Conservation (phyloP, 139 green algal species). For the Chlorella sorokiniana region DNA sequence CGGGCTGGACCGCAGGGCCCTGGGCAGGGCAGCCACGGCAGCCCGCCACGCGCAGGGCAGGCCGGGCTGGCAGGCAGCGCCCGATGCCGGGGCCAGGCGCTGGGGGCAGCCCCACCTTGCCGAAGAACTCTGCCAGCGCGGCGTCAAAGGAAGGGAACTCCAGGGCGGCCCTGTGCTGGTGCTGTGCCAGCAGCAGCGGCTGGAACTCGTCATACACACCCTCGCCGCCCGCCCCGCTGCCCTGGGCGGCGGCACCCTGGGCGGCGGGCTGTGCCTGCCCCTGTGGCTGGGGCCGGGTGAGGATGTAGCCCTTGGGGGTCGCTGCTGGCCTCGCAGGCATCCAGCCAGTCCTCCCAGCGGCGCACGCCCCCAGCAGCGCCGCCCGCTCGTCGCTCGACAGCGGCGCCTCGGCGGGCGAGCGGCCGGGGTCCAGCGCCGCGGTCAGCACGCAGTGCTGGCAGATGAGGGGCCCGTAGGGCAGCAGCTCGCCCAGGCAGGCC, state of each 20-base stretch:
- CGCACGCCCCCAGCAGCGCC: conserved; percentile 45
- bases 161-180: conserved; percentile 36
- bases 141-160: conserved; percentile 85
- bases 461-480: conserved; percentile 83
- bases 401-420: conserved; percentile 2
- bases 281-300: conserved; percentile 25
- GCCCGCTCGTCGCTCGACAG: conserved; percentile 34
- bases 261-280: neutral
- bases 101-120: conserved; percentile 78
- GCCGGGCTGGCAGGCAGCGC: neutral
- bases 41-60: neutral
- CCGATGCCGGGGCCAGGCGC: no score
- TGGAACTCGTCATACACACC: conserved; percentile 80
- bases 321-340: conserved; percentile 48
- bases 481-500: conserved; percentile 25
- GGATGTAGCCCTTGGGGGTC: conserved; percentile 60
- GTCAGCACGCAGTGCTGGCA: conserved; percentile 80
- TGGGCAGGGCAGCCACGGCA: no score
- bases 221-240: neutral
- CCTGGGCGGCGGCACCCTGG: neutral
- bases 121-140: conserved; percentile 92
- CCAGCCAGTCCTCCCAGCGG: conserved; percentile 58
- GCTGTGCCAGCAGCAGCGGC: conserved; percentile 77
- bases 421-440: conserved; percentile 66
- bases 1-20: no score